phyloP scores from a whole-genome alignment of 2,329 filamentous ascomycete genomes.

The Coccinonectria pachysandricola region DNA sequence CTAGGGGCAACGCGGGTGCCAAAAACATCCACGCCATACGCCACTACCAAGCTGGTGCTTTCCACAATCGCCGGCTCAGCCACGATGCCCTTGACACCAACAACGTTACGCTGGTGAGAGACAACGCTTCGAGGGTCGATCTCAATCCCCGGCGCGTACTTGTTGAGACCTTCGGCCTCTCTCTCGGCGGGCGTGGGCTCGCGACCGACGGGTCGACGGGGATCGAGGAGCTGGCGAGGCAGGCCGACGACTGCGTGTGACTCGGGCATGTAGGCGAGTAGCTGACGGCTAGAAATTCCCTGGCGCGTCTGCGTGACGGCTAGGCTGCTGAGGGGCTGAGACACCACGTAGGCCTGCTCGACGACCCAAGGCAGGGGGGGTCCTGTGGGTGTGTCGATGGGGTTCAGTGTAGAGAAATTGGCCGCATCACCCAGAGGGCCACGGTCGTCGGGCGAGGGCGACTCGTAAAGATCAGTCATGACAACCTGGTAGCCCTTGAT shows the following conservation, averaged over 20 bases:
- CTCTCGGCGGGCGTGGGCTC: slow-evolving; percentile 70
- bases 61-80: slow-evolving; percentile 73
- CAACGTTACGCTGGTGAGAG: slow-evolving; percentile 71
- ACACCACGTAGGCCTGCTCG: slow-evolving; percentile 71
- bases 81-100: slow-evolving; percentile 64
- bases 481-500: slow-evolving; percentile 81
- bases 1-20: slow-evolving; percentile 81
- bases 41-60: slow-evolving; percentile 83
- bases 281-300: slow-evolving; percentile 75
- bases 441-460: slow-evolving; percentile 70
- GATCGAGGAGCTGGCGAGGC: slow-evolving; percentile 69
- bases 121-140: slow-evolving; percentile 74
- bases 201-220: slow-evolving; percentile 73
- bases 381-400: slow-evolving; percentile 45
- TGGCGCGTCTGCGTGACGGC: slow-evolving; percentile 83
- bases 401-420: slow-evolving; percentile 71
- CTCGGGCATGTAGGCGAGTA: slow-evolving; percentile 68
- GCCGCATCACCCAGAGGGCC: slow-evolving; percentile 59
- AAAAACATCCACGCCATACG: slow-evolving; percentile 81
- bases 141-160: slow-evolving; percentile 67
- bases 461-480: slow-evolving; percentile 85
- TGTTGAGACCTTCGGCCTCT: slow-evolving; percentile 68
- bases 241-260: slow-evolving; percentile 69
- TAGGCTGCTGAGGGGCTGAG: slow-evolving; percentile 67
- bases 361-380: slow-evolving; percentile 61